phyloP scores from a whole-genome alignment of 345 rosid genomes.

The Aegle marmelos region DNA sequence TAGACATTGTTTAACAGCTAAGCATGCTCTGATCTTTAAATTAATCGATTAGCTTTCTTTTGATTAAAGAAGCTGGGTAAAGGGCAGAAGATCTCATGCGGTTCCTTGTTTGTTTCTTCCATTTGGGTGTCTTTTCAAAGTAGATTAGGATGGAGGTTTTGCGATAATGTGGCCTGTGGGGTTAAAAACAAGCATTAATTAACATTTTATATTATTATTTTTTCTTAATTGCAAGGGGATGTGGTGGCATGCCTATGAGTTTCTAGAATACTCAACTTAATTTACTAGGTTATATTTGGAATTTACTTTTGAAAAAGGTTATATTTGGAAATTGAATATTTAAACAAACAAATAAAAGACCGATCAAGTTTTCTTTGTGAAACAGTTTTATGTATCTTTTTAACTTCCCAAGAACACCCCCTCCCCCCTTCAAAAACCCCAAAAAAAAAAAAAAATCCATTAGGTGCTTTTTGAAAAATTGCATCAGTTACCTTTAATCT shows the following conservation, averaged over 20 bases:
- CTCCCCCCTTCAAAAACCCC: too few relatives aligned
- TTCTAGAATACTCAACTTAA: slow-evolving; percentile 7
- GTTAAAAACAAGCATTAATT: slow-evolving; percentile 1
- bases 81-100: slow-evolving; percentile 13
- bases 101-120: not conserved
- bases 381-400: too few relatives aligned
- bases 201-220: slow-evolving; percentile 2
- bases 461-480: too few relatives aligned
- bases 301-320: too few relatives aligned
- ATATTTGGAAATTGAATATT: too few relatives aligned
- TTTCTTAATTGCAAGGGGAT: slow-evolving; percentile 7
- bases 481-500: not conserved
- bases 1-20: slow-evolving; percentile 36
- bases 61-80: not conserved
- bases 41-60: not conserved
- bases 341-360: too few relatives aligned
- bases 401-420: too few relatives aligned
- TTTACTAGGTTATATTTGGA: not conserved
- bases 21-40: slow-evolving; percentile 18
- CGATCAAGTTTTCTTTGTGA: too few relatives aligned
- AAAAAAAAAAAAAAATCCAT: too few relatives aligned
- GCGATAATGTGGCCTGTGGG: slow-evolving; percentile 22
- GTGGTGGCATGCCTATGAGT: not conserved
- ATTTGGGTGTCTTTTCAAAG: slow-evolving; percentile 28
- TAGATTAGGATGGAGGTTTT: slow-evolving; percentile 28